A percentile compares a stretch with the other conserved stretches of the same genome.
Conservation (phyloP, 192 early-diverging fungal species). For the Entomortierella parvispora region DNA sequence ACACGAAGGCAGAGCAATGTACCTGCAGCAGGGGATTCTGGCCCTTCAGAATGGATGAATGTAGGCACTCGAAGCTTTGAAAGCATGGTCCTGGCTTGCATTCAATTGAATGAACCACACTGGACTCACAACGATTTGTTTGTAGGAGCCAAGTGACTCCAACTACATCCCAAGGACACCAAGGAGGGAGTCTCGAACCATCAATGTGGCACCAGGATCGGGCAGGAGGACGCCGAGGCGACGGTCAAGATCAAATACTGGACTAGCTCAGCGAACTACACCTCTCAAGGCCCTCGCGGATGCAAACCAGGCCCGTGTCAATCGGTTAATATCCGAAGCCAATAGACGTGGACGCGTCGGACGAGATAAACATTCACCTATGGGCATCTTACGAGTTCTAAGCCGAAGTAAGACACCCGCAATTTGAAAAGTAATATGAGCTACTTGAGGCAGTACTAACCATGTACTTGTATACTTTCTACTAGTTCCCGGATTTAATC, state of each 20-base stretch:
- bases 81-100: too few relatives aligned
- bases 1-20: too few relatives aligned
- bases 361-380: constrained; percentile 44
- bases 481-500: constrained; percentile 47
- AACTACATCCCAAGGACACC: constrained; percentile 26
- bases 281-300: constrained; percentile 38
- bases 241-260: constrained; percentile 19
- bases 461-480: not conserved
- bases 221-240: constrained; percentile 32
- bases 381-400: constrained; percentile 28
- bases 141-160: constrained; percentile 4
- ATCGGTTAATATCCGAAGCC: constrained; percentile 29
- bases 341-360: constrained; percentile 18
- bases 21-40: too few relatives aligned
- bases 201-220: constrained; percentile 24
- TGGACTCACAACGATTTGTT: not conserved
- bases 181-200: constrained; percentile 19
- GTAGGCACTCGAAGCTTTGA: too few relatives aligned
- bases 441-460: too few relatives aligned
- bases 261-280: constrained; percentile 8
- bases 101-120: too few relatives aligned
- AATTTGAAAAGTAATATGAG: not conserved
- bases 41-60: too few relatives aligned
- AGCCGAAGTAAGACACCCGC: constrained; percentile 18
- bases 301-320: constrained; percentile 35